Conservation (phyloP, 2,329 filamentous ascomycete species). For the Colletotrichum shisoi region DNA sequence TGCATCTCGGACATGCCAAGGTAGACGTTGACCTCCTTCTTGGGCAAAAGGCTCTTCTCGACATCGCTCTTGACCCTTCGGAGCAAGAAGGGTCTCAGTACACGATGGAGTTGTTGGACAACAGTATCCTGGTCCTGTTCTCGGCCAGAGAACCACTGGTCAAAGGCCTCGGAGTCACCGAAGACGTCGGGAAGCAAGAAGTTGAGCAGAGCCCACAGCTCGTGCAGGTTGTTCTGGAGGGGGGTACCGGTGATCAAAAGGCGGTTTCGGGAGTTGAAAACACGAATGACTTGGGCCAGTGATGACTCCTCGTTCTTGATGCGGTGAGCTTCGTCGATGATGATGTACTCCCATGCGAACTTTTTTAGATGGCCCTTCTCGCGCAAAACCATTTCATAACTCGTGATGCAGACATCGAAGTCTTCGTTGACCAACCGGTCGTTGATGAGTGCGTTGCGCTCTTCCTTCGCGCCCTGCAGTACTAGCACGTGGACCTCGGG, state of each 20-base stretch:
- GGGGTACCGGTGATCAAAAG: conserved; percentile 96
- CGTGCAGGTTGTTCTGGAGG: conserved; percentile 96
- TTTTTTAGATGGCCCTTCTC: conserved; percentile 96
- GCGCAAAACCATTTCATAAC: conserved; percentile 97
- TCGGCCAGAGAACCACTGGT: conserved; percentile 96
- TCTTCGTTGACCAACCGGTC: conserved; percentile 91
- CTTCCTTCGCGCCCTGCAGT: conserved; percentile 93
- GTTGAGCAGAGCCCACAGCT: conserved; percentile 96
- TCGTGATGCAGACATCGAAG: conserved; percentile 97
- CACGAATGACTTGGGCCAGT: conserved; percentile 90
- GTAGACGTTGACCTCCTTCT: conserved; percentile 97
- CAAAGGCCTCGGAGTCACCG: conserved; percentile 93
- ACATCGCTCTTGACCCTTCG: conserved; percentile 97
- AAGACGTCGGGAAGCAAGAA: conserved; percentile 98
- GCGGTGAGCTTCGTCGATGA: conserved; percentile 96
- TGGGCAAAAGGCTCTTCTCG: conserved; percentile 94
- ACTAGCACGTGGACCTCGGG: conserved; percentile 95
- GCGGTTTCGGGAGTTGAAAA: conserved; percentile 95
- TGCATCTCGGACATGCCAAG: conserved; percentile 99
- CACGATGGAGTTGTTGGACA: conserved; percentile 92
- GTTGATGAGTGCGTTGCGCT: conserved; percentile 86
- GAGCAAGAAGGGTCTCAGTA: conserved; percentile 90
- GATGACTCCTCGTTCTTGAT: conserved; percentile 99
- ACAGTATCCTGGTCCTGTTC: conserved; percentile 92
- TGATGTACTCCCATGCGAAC: conserved; percentile 99